A percentile compares a stretch with the other conserved stretches of the same genome.
Conservation (phyloP, 2,329 filamentous ascomycete genomes). For the Dactylellina parvicollis region DNA sequence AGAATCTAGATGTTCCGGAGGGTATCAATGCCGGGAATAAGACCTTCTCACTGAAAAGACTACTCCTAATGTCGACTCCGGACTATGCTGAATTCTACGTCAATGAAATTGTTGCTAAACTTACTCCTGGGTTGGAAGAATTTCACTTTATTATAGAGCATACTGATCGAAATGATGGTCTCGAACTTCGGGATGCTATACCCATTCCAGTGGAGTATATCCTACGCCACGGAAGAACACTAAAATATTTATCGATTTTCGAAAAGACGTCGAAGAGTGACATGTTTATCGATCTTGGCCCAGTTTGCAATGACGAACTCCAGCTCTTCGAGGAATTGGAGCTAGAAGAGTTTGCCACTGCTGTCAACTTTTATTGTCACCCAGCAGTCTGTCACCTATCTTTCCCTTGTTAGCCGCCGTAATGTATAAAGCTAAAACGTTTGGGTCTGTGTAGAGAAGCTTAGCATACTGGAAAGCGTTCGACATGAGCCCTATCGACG, state of each 20-base stretch:
- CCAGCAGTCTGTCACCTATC: neutral
- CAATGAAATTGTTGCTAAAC: slow-evolving; percentile 10
- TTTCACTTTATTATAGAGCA: slow-evolving; percentile 23
- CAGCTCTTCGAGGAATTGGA: slow-evolving; percentile 9
- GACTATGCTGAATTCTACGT: neutral
- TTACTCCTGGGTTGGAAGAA: slow-evolving; percentile 22
- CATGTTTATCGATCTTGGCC: slow-evolving; percentile 9
- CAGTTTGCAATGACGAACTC: slow-evolving; percentile 18
- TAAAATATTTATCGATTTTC: slow-evolving; percentile 25
- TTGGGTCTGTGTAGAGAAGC: neutral
- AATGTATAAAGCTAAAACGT: neutral
- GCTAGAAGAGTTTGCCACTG: slow-evolving; percentile 24
- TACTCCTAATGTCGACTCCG: slow-evolving; percentile 14
- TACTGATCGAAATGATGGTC: neutral
- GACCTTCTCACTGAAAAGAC: slow-evolving; percentile 7
- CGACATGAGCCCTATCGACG: slow-evolving; percentile 21
- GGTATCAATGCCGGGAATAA: neutral
- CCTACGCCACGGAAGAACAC: slow-evolving; percentile 9
- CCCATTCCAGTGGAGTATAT: slow-evolving; percentile 12
- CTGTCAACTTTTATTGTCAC: slow-evolving; percentile 21
- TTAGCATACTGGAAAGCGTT: slow-evolving; percentile 16
- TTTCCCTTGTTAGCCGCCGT: neutral
- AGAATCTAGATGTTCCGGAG: neutral
- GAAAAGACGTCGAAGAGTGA: slow-evolving; percentile 2
- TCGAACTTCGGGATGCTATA: slow-evolving; percentile 18